These are phyloP conservation scores for Akebia trifoliata DNA, from an alignment of 164 flowering plant genomes.

Conservation along the genomic window DNA sequence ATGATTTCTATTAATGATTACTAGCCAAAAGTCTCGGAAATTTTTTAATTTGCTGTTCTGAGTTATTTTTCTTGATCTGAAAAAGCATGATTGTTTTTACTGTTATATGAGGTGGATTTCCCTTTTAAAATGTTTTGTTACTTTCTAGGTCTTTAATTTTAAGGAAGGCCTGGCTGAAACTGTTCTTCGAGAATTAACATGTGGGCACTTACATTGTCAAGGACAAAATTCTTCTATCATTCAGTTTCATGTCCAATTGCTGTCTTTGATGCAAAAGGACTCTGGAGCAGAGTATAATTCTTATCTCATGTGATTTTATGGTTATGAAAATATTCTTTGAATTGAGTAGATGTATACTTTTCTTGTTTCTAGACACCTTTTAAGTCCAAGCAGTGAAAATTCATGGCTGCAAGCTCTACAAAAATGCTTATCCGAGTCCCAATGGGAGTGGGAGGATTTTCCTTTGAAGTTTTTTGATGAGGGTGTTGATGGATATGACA, in stretches of 20 bases:
- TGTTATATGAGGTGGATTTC: background rate
- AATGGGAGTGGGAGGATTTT: conserved; percentile 24
- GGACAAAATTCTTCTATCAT: conserved; percentile 32
- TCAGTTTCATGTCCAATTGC: no score
- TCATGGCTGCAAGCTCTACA: conserved; percentile 54
- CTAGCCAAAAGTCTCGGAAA: no score
- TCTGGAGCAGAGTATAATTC: conserved; percentile 42
- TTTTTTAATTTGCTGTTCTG: background rate
- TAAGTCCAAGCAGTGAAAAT: no score
- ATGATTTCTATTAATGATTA: background rate
- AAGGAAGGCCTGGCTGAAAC: conserved; percentile 62
- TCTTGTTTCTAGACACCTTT: no score
- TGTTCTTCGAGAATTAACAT: conserved; percentile 51
- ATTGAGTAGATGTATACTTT: background rate
- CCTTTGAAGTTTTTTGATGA: conserved; percentile 23
- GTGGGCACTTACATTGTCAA: conserved; percentile 32
- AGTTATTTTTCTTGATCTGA: no score
- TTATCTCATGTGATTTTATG: background rate
- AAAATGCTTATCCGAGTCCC: conserved; percentile 42
- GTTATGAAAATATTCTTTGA: background rate
- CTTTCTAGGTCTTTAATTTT: conserved; percentile 52
- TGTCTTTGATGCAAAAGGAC: no score
- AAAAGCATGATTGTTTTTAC: background rate
- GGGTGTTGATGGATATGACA: conserved; percentile 26
- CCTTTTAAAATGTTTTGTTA: background rate